phyloP scores from a whole-genome alignment of 306 rosid genomes.

The Pachyrhizus erosus region DNA sequence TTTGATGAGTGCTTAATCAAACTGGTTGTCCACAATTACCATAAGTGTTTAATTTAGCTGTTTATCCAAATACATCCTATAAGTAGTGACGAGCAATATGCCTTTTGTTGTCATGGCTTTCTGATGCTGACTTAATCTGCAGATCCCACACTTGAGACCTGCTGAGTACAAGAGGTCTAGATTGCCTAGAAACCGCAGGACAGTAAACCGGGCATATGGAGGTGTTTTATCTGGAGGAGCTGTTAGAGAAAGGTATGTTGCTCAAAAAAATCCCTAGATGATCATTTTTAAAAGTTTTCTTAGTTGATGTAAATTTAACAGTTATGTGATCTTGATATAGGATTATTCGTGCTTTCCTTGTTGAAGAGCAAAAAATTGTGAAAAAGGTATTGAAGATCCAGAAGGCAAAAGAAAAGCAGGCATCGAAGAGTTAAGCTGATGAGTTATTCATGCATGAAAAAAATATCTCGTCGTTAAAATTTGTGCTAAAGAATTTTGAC shows the following conservation, averaged over 20 bases:
- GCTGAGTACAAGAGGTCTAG: slow-evolving; percentile 86
- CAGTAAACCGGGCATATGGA: slow-evolving; percentile 84
- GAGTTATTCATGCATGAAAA: neutral
- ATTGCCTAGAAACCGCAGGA: slow-evolving; percentile 77
- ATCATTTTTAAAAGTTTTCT: neutral
- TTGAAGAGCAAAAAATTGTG: slow-evolving; percentile 93
- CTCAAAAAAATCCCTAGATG: neutral
- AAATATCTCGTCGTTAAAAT: slow-evolving; percentile 30
- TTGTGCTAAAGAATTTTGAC: slow-evolving; percentile 63
- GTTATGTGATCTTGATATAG: slow-evolving; percentile 37
- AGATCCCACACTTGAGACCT: slow-evolving; percentile 95
- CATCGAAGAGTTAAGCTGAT: slow-evolving; percentile 58
- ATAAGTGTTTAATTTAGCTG: neutral
- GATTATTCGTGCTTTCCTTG: slow-evolving; percentile 87
- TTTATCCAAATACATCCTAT: neutral
- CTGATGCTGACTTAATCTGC: slow-evolving; percentile 26
- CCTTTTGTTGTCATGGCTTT: neutral
- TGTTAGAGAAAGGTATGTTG: slow-evolving; percentile 76
- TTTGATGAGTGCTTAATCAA: neutral
- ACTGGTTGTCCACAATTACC: neutral
- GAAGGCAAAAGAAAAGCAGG: slow-evolving; percentile 80
- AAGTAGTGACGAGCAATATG: neutral
- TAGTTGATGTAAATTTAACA: neutral
- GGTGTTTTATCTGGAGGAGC: slow-evolving; percentile 89
- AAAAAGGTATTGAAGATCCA: slow-evolving; percentile 96